Evolutionary conservation across 2,329 filamentous ascomycete species (phyloP).

Genomic region (Penicillium janthinellum): DNA sequence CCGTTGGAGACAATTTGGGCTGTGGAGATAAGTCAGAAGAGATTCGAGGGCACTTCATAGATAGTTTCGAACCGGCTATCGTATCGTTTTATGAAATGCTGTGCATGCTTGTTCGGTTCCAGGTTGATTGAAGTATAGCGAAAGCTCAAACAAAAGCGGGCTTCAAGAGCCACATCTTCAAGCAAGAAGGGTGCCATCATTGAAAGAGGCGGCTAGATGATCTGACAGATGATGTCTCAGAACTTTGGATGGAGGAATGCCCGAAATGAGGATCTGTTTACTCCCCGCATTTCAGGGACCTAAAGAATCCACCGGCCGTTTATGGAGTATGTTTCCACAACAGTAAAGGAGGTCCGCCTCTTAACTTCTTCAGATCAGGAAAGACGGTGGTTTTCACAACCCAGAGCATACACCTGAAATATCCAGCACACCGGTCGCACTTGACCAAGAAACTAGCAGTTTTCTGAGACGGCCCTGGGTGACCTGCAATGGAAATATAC

Average conservation of each 20-base stretch:
- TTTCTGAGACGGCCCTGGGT: no score
- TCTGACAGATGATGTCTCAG: constrained; percentile 2
- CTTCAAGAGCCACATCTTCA: neutral
- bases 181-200: neutral
- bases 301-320: constrained; percentile 8
- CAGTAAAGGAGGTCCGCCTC: no score
- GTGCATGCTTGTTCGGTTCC: neutral
- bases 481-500: no score
- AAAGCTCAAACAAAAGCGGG: neutral
- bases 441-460: no score
- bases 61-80: neutral
- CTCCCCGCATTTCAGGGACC: constrained; percentile 7
- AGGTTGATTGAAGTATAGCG: neutral
- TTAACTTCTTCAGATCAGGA: no score
- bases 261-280: constrained; percentile 11
- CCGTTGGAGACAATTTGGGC: neutral
- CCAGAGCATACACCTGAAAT: no score
- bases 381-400: no score
- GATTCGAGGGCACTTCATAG: neutral
- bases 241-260: constrained; percentile 10
- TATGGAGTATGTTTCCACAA: neutral
- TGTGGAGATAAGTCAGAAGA: neutral
- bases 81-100: neutral
- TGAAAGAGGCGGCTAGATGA: neutral
- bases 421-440: no score